A percentile compares a stretch with the other conserved stretches of the same genome.
Evolutionary conservation across 2,329 filamentous ascomycete genomes (phyloP).

Genomic region (Plenodomus biglobosus): DNA sequence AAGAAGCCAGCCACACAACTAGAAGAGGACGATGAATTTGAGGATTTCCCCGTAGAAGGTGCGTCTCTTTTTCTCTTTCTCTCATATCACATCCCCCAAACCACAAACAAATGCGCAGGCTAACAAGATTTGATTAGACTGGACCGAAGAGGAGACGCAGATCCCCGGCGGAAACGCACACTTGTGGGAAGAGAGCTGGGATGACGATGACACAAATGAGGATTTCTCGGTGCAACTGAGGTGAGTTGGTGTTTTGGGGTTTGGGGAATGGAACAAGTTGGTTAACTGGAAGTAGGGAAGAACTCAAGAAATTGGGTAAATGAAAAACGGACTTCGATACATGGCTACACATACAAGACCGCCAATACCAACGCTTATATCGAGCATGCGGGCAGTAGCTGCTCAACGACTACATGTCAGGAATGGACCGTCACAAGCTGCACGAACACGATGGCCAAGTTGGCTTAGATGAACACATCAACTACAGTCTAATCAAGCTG

Average conservation of each 20-base stretch:
- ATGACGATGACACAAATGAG: slow-evolving; percentile 95
- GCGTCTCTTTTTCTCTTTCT: slow-evolving; percentile 9
- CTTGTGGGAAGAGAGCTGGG: slow-evolving; percentile 99
- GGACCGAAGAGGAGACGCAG: slow-evolving; percentile 88
- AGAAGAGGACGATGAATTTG: slow-evolving; percentile 98
- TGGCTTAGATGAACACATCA: not conserved
- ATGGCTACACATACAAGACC: not conserved
- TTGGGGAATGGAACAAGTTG: not conserved
- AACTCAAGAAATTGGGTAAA: slow-evolving; percentile 92
- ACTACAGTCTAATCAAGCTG: slow-evolving; percentile 16
- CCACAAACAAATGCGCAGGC: not conserved
- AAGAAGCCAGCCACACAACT: slow-evolving; percentile 68
- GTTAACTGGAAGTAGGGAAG: slow-evolving; percentile 62
- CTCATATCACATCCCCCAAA: too few relatives aligned
- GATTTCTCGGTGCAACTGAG: slow-evolving; percentile 95
- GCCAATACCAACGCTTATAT: slow-evolving; percentile 1
- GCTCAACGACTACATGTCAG: not conserved
- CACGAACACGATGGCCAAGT: slow-evolving; percentile 2
- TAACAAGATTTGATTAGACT: slow-evolving; percentile 58
- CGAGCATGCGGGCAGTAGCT: not conserved
- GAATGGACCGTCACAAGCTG: not conserved
- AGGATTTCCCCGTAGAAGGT: slow-evolving; percentile 98
- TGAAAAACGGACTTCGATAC: slow-evolving; percentile 11
- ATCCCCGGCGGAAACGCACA: slow-evolving; percentile 75
- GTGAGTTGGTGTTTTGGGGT: slow-evolving; percentile 55